A percentile compares a stretch with the other conserved stretches of the same genome.
phyloP scores from a whole-genome alignment of 805 yeast genomes.

The Maudiozyma pseudohumilis region DNA sequence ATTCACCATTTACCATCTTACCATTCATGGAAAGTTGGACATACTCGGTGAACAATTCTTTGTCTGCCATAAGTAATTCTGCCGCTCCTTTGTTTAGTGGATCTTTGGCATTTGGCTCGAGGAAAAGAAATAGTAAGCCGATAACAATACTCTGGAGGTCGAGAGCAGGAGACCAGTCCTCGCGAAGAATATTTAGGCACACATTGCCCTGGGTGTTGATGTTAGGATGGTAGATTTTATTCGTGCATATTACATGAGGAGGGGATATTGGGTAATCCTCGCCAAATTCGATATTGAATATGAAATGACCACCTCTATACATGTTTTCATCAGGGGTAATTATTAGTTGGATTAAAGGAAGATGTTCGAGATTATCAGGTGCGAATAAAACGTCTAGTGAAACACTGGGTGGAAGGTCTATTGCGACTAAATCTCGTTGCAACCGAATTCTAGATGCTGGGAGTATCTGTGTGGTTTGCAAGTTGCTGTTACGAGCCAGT shows the following conservation, averaged over 20 bases:
- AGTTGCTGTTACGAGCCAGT: not conserved
- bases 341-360: conserved; percentile 13
- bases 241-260: conserved; percentile 67
- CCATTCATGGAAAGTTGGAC: conserved; percentile 67
- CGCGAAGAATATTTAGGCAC: conserved; percentile 81
- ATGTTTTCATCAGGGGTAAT: conserved; percentile 25
- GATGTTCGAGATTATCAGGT: conserved; percentile 4
- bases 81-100: conserved; percentile 93
- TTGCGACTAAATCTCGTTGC: conserved; percentile 17
- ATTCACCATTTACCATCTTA: conserved; percentile 44
- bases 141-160: conserved; percentile 71
- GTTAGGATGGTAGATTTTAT: conserved; percentile 84
- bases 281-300: conserved; percentile 54
- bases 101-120: conserved; percentile 87
- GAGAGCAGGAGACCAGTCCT: conserved; percentile 94
- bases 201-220: conserved; percentile 86
- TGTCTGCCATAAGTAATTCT: conserved; percentile 38
- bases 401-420: conserved; percentile 22
- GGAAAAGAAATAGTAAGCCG: conserved; percentile 74
- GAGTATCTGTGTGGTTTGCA: not conserved
- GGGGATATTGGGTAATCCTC: conserved; percentile 85
- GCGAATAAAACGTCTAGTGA: conserved; percentile 5
- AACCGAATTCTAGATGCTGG: conserved; percentile 19
- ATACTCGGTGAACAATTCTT: conserved; percentile 40
- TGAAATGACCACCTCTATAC: conserved; percentile 30